phyloP scores from a whole-genome alignment of 2,329 filamentous ascomycete species.

The Alternaria incomplexa region DNA sequence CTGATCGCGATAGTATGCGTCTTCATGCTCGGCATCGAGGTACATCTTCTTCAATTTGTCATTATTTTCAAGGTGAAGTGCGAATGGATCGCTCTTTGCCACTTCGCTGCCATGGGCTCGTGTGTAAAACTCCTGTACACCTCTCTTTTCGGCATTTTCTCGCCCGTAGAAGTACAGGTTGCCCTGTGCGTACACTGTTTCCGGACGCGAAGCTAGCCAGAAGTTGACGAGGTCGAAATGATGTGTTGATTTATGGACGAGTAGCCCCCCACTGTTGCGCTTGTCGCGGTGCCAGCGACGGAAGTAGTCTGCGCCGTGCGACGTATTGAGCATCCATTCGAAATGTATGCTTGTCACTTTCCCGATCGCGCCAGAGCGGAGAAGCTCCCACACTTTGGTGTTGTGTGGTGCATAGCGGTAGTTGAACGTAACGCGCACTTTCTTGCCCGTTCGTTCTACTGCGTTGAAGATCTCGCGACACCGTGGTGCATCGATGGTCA shows the following conservation, averaged over 20 bases:
- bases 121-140: conserved; percentile 59
- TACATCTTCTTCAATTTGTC: conserved; percentile 65
- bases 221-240: conserved; percentile 70
- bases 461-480: conserved; percentile 63
- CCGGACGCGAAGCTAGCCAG: conserved; percentile 63
- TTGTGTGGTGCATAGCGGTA: conserved; percentile 71
- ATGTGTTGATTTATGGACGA: conserved; percentile 69
- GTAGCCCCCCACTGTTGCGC: conserved; percentile 64
- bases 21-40: conserved; percentile 68
- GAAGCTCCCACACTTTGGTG: conserved; percentile 63
- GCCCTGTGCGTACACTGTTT: conserved; percentile 64
- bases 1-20: conserved; percentile 67
- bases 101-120: conserved; percentile 59
- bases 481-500: conserved; percentile 66
- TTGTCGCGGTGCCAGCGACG: conserved; percentile 69
- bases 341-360: conserved; percentile 64
- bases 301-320: conserved; percentile 68
- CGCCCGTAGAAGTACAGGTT: conserved; percentile 66
- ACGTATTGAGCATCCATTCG: conserved; percentile 68
- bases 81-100: conserved; percentile 64
- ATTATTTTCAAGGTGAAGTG: conserved; percentile 61
- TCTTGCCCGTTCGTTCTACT: conserved; percentile 57
- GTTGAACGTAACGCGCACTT: conserved; percentile 67
- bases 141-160: conserved; percentile 65
- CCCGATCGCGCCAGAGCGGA: conserved; percentile 63